A percentile compares a stretch with the other conserved stretches of the same genome.
Conservation (phyloP, 768 basidiomycete species). For the Tephrocybe rancida region DNA sequence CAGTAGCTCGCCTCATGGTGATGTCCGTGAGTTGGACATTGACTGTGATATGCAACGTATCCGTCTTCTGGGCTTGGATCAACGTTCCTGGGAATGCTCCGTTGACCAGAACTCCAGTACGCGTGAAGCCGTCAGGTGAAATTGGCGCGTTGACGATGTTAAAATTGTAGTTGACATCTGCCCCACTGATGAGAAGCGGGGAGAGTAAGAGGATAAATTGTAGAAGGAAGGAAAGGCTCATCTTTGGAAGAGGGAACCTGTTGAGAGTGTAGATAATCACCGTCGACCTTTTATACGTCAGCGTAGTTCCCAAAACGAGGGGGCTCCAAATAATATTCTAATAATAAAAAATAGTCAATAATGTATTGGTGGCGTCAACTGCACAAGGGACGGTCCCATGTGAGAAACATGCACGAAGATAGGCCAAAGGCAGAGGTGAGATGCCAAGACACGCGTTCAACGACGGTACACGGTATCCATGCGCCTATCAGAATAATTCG, state of each 20-base stretch:
- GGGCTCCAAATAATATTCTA: too few relatives aligned
- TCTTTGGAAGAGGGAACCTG: not conserved
- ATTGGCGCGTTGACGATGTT: conserved; percentile 40
- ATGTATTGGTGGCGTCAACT: too few relatives aligned
- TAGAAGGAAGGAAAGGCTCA: not conserved
- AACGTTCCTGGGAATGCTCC: conserved; percentile 41
- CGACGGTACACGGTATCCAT: too few relatives aligned
- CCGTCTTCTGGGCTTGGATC: conserved; percentile 40
- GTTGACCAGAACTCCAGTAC: conserved; percentile 41
- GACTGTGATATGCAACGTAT: conserved; percentile 32
- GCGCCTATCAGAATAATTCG: too few relatives aligned
- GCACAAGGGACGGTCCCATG: too few relatives aligned
- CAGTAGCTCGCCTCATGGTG: conserved; percentile 28
- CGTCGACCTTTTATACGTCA: not conserved
- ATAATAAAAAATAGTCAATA: too few relatives aligned
- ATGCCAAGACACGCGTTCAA: too few relatives aligned
- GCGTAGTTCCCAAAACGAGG: not conserved
- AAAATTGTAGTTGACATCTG: conserved; percentile 26
- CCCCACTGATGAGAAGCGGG: conserved; percentile 1
- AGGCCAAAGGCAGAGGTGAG: too few relatives aligned
- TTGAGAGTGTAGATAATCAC: not conserved
- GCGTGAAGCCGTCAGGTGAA: conserved; percentile 43
- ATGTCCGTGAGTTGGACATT: conserved; percentile 33
- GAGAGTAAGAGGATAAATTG: not conserved
- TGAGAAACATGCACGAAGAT: too few relatives aligned